phyloP scores from a whole-genome alignment of 176 grass and related monocot genomes.

The Dendrocalamus sinicus region DNA sequence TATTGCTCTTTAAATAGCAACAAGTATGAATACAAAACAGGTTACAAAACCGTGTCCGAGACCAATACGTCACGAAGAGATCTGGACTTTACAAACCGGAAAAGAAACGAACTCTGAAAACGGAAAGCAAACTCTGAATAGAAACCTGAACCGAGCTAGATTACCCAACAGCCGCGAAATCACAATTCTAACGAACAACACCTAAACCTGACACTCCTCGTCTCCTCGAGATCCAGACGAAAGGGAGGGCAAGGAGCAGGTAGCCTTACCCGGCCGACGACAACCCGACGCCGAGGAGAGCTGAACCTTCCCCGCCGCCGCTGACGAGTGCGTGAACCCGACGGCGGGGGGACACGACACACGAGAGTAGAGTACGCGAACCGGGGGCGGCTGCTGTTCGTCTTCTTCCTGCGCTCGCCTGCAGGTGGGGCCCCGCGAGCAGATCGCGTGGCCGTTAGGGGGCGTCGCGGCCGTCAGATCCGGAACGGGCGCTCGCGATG shows the following conservation, averaged over 20 bases:
- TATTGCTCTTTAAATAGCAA: too few relatives aligned
- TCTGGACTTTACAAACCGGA: too few relatives aligned
- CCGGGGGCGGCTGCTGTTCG: background rate
- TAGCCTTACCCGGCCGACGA: slow-evolving; percentile 20
- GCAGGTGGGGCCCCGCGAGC: background rate
- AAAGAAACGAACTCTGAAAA: too few relatives aligned
- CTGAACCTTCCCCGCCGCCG: background rate
- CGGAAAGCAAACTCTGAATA: too few relatives aligned
- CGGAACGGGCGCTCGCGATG: background rate
- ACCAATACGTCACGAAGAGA: too few relatives aligned
- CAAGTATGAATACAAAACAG: too few relatives aligned
- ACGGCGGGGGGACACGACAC: background rate
- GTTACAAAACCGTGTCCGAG: too few relatives aligned
- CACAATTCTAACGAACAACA: background rate
- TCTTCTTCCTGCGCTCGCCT: background rate
- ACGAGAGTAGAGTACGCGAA: background rate
- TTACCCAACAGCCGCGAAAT: background rate
- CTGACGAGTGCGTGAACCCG: slow-evolving; percentile 27
- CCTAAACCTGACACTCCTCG: slow-evolving; percentile 12
- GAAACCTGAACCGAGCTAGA: too few relatives aligned
- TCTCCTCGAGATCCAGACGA: slow-evolving; percentile 19
- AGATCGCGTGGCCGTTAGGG: background rate
- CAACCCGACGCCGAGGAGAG: background rate
- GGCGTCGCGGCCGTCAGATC: slow-evolving; percentile 5
- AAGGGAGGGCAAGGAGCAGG: background rate